Evolutionary conservation across 129 eudicot species (phyloP), one percentile per base, ranked within the genome.

Genomic region (sunflower (Helianthus annuus)): DNA sequence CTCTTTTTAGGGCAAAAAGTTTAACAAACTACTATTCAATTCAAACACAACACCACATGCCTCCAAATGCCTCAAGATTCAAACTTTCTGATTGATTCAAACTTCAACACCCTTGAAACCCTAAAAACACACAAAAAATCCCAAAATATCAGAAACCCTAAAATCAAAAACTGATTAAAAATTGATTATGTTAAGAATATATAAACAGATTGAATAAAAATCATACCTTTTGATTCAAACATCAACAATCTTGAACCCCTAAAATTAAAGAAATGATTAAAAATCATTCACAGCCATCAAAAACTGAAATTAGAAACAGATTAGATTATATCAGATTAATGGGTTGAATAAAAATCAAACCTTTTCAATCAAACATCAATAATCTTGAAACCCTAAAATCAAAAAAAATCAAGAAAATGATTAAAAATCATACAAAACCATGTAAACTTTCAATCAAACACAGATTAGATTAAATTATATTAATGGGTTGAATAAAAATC

Each of bases 21-120:
- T 84, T 84, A 40, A 71, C 82, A 80, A 36, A 51, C 77, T 48
- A 80, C 89, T 80, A 82, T 76, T 81, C 55, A 78, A 73, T 69
- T 61, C 74, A 74, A 27, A 27, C 32, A 27, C 32, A 27, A 27
- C 32, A 27, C 32, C 32, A 27, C 32, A 19, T 19, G 32, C 3
- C 32, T 27, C 3, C 32, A 27, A 27, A 1, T 27, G 32, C 32
- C 81, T 69, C 83, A 65, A 67, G 86, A 83, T 89, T 79, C 85
- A 49, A 73, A 66, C 83, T 78, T 79, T 56, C 32, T 48, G 46
- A 61, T 70, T 70, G 34, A 38, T 22, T 77, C 56, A 69, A 77
- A 77, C 42, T 60, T 24, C 57, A 60, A 40, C 51, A 73, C 74
- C 86, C 68, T 46, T 67, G 67, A 59, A 4, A 72, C 74, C 72